Evolutionary conservation across 352 stramenopile species (phyloP).

Genomic region (Aphanomyces stellatus): DNA sequence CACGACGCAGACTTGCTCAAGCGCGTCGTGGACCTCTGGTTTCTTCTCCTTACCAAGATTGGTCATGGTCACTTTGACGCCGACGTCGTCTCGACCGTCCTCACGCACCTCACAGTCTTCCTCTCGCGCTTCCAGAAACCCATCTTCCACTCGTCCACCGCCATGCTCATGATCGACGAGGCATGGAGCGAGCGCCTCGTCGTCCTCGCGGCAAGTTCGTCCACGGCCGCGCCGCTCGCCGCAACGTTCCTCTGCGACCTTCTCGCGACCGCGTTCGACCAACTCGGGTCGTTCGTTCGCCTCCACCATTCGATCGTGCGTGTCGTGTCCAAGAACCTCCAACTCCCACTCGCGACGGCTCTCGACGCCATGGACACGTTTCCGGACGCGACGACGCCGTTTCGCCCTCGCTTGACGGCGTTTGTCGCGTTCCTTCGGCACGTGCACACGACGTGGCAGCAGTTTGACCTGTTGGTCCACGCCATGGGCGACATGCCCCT

Average conservation of each 20-base stretch:
- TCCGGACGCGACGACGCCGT: not conserved
- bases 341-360: not conserved
- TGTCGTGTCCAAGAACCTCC: constrained; percentile 12
- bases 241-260: constrained; percentile 40
- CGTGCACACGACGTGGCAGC: not conserved
- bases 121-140: constrained; percentile 40
- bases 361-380: constrained; percentile 1
- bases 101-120: constrained; percentile 42
- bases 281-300: constrained; percentile 53
- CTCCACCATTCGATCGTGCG: constrained; percentile 25
- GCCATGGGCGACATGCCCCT: not conserved
- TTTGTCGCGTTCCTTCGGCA: not conserved
- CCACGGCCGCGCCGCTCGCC: constrained; percentile 25
- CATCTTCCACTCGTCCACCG: constrained; percentile 40
- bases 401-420: not conserved
- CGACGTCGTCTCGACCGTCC: constrained; percentile 37
- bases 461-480: not conserved
- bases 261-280: constrained; percentile 41
- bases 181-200: constrained; percentile 38
- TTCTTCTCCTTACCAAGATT: constrained; percentile 41
- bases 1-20: constrained; percentile 27
- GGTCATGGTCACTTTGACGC: constrained; percentile 22
- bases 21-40: constrained; percentile 42
- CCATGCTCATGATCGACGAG: constrained; percentile 45
- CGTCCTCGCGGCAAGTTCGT: constrained; percentile 35